Conservation (phyloP, 148 eudicot genomes). For the Rhododendron ferrugineum region DNA sequence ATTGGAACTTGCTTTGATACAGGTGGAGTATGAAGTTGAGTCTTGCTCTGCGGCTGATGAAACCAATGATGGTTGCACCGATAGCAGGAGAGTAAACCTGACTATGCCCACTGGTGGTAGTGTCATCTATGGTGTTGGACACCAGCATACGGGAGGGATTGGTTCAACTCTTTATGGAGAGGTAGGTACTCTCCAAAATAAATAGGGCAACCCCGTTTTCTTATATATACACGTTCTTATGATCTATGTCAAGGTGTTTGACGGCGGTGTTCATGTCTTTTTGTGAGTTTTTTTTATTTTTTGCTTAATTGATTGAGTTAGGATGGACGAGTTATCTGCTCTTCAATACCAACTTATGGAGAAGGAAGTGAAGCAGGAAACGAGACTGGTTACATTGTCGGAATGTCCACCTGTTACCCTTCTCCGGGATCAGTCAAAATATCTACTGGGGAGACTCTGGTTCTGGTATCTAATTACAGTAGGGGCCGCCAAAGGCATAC, state of each 20-base stretch:
- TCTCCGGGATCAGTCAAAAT: conserved; percentile 57
- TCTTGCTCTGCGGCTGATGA: conserved; percentile 34
- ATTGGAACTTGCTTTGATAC: conserved; percentile 6
- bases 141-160: conserved; percentile 65
- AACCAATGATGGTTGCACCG: conserved; percentile 28
- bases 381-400: conserved; percentile 86
- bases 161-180: conserved; percentile 2
- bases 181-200: conserved; percentile 54
- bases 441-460: conserved; percentile 53
- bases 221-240: not conserved
- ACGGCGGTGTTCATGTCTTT: not conserved
- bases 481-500: conserved; percentile 42
- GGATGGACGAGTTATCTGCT: conserved; percentile 70
- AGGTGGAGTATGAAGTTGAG: conserved; percentile 66
- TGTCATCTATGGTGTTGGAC: conserved; percentile 73
- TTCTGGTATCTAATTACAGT: conserved; percentile 75
- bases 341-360: conserved; percentile 72
- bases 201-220: conserved; percentile 2
- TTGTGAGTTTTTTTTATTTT: not conserved
- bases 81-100: conserved; percentile 39
- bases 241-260: not conserved
- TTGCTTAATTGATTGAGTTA: conserved; percentile 9
- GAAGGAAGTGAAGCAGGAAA: conserved; percentile 65
- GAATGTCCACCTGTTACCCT: conserved; percentile 93
- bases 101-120: conserved; percentile 58